These are phyloP conservation scores for Bondarzewia mesenterica DNA, from an alignment of 1,284 basidiomycete genomes.

Conservation along the genomic window DNA sequence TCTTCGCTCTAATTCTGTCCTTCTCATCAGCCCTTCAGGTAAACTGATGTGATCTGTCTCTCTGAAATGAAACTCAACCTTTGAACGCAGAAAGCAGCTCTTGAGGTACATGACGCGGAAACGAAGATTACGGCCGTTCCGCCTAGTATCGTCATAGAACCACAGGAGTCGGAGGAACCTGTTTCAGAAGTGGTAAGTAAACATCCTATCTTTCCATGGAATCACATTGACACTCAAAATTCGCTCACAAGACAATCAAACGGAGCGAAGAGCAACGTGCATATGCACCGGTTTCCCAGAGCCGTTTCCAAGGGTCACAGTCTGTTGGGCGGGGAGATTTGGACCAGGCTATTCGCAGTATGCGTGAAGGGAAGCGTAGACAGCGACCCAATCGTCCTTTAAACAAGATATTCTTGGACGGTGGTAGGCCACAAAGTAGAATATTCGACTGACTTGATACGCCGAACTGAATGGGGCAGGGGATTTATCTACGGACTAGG, in stretches of 20 bases:
- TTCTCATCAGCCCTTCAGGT: slow-evolving; percentile 73
- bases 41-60: slow-evolving; percentile 9
- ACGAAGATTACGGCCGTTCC: slow-evolving; percentile 22
- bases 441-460: slow-evolving; percentile 19
- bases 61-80: neutral
- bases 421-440: slow-evolving; percentile 35
- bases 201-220: neutral
- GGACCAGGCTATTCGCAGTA: slow-evolving; percentile 75
- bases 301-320: slow-evolving; percentile 28
- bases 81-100: slow-evolving; percentile 56
- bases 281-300: slow-evolving; percentile 28
- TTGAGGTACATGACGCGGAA: slow-evolving; percentile 59
- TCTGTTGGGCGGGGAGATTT: slow-evolving; percentile 70
- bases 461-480: neutral
- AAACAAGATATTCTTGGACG: slow-evolving; percentile 80
- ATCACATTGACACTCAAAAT: neutral
- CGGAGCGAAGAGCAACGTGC: slow-evolving; percentile 15
- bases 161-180: slow-evolving; percentile 13
- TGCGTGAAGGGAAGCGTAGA: slow-evolving; percentile 61
- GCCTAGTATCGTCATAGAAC: slow-evolving; percentile 3
- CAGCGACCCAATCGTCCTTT: slow-evolving; percentile 40
- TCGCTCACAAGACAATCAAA: slow-evolving; percentile 33
- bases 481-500: neutral
- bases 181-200: slow-evolving; percentile 24
- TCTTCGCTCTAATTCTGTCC: slow-evolving; percentile 65